A percentile compares a stretch with the other conserved stretches of the same genome.
Conservation (phyloP, 1,139 yeast genomes). For the Scheffersomyces lignicola region DNA sequence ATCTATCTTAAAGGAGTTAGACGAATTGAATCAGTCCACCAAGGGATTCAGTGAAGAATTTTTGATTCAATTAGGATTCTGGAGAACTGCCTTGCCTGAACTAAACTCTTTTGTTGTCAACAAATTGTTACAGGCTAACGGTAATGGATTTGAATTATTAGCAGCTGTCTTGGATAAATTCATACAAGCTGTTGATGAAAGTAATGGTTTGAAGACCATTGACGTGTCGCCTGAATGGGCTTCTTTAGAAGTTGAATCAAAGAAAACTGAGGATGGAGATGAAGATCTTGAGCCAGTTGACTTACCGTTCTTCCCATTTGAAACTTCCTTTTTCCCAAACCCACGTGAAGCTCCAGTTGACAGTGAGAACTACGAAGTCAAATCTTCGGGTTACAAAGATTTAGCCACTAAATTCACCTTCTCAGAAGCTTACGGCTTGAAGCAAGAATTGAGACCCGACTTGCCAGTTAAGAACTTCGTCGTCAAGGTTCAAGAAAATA, state of each 20-base stretch:
- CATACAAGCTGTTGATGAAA: constrained; percentile 51
- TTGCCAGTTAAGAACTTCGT: constrained; percentile 82
- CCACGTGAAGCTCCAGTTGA: constrained; percentile 44
- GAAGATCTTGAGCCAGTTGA: constrained; percentile 23
- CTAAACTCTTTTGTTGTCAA: constrained; percentile 70
- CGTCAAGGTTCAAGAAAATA: constrained; percentile 88
- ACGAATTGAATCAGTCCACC: constrained; percentile 54
- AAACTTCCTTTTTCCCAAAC: constrained; percentile 61
- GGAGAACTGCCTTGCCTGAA: constrained; percentile 69
- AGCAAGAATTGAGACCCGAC: constrained; percentile 77
- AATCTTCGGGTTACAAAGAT: constrained; percentile 44
- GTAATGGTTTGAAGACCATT: constrained; percentile 47
- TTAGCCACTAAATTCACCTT: constrained; percentile 74
- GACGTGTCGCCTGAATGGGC: constrained; percentile 47
- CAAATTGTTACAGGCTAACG: constrained; percentile 77
- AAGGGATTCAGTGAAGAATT: constrained; percentile 75
- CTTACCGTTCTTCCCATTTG: constrained; percentile 55
- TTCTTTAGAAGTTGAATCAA: constrained; percentile 25
- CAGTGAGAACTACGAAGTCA: constrained; percentile 39
- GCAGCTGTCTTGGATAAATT: constrained; percentile 80
- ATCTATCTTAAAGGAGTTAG: constrained; percentile 55
- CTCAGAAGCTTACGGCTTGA: constrained; percentile 71
- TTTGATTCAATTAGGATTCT: constrained; percentile 77
- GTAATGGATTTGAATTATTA: constrained; percentile 77
- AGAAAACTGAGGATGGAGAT: constrained; percentile 18